Base-by-base conservation (phyloP, 2,329 filamentous ascomycete species). In the Kalmusia sp. region DNA sequence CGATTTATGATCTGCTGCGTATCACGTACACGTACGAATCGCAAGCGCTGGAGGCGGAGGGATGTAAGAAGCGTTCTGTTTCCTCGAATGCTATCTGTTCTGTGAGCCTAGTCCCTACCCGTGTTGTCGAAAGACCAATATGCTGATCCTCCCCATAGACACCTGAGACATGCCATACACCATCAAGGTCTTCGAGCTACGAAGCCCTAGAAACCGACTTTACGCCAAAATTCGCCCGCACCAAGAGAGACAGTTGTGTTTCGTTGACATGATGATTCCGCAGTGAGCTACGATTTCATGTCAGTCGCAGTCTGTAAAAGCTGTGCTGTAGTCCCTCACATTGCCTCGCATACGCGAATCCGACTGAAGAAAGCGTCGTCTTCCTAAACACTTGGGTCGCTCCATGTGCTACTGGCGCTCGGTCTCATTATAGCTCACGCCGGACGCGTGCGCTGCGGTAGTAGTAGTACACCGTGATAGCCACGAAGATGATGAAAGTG, bases 21-120 rank as follows among this genome's bases (percentile, higher is more conserved):
- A 70, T 72, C 52, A 70, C 69, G 17, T 70, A 70, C 45, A 66
- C 62, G 1, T 72, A 72, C 47, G 69, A 72, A 51, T 58, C 63
- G n/a, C 62, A 59, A 39, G 63, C 63, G 7, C 33, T 37, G 3
- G 24, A 14, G n/a, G 37, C 62, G 9, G 59, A 64, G 28, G 56
- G 61, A 43, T 57, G 58, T 14, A 49, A 63, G 43, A 58, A 57
- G 15, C 60, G 61, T 8, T 59, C 58, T 6, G 59, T 61, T 35
- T 63, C 51, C 2, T n/a, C n/a, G 15, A 6, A 24, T 6, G 49
- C 63, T 4, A 51, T 62, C 8, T 71, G 68, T 33, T 64, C 64
- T 5, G 68, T 70, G 59, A 34, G 65, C 47, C 11, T 24, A 24
- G 19, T 9, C 11, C 30, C 24, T 9, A 9, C 17, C 2, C 24